These are phyloP conservation scores for Metroxylon sagu DNA, from an alignment of 176 grass and related monocot genomes.

Conservation along the genomic window DNA sequence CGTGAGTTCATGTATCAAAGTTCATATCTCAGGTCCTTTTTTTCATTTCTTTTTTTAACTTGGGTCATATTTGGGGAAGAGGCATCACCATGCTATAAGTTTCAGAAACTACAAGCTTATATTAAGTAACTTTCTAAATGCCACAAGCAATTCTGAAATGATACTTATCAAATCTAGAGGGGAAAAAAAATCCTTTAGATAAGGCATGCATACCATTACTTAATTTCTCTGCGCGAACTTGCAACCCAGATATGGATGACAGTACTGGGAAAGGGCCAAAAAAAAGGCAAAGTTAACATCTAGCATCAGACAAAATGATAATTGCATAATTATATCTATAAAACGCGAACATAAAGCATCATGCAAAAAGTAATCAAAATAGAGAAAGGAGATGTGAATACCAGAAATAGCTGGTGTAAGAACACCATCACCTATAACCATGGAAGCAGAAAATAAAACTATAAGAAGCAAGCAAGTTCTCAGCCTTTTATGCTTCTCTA, in stretches of 20 bases:
- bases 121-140: too few species aligned
- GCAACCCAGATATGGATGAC: conserved; percentile 47
- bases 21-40: too few species aligned
- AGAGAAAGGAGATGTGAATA: conserved; percentile 2
- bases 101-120: too few species aligned
- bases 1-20: too few species aligned
- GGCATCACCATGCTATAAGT: too few species aligned
- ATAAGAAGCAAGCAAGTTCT: conserved; percentile 58
- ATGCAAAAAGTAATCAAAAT: too few species aligned
- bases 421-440: conserved; percentile 68
- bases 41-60: too few species aligned
- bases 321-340: too few species aligned
- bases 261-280: conserved; percentile 29
- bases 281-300: conserved; percentile 2
- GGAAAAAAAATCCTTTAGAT: not conserved
- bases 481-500: conserved; percentile 57
- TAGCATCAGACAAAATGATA: not conserved
- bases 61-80: too few species aligned
- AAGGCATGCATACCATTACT: conserved; percentile 24
- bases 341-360: not conserved
- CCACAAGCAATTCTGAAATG: too few species aligned
- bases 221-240: conserved; percentile 24
- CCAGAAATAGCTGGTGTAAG: conserved; percentile 55
- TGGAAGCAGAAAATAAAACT: conserved; percentile 56
- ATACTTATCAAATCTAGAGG: not conserved